Percentiles rank a stretch among this genome's conserved stretches.
phyloP scores from a whole-genome alignment of 208 protist genomes.

The Crithidia thermophila region DNA sequence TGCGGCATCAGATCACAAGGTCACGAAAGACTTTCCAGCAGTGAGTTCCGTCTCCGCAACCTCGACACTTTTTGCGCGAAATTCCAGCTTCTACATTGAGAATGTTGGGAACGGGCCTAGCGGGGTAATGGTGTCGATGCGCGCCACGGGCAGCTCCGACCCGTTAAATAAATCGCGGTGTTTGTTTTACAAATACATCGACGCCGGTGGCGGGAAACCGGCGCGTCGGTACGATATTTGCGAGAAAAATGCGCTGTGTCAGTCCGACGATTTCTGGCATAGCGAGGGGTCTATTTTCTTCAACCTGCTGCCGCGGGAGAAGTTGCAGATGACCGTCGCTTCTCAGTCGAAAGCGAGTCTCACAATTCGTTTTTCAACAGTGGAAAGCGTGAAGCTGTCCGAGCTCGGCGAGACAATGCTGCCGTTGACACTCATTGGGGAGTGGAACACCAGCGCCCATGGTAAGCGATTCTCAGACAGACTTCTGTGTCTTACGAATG shows the following conservation, averaged over 20 bases:
- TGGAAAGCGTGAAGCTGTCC: slow-evolving; percentile 22
- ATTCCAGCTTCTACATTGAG: slow-evolving; percentile 57
- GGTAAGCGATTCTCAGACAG: slow-evolving; percentile 35
- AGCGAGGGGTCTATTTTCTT: slow-evolving; percentile 47
- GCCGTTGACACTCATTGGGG: slow-evolving; percentile 22
- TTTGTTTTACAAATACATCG: slow-evolving; percentile 39
- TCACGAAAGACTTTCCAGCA: slow-evolving; percentile 27
- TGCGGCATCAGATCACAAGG: slow-evolving; percentile 37
- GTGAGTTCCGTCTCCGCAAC: slow-evolving; percentile 10
- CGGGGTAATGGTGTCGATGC: slow-evolving; percentile 47
- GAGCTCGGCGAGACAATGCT: slow-evolving; percentile 29
- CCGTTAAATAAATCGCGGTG: slow-evolving; percentile 11
- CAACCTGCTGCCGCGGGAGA: slow-evolving; percentile 37
- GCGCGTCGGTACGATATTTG: slow-evolving; percentile 50
- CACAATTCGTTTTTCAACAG: slow-evolving; percentile 23
- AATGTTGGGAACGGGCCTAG: slow-evolving; percentile 32
- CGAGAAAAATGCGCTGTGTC: slow-evolving; percentile 47
- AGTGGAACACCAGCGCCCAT: slow-evolving; percentile 34
- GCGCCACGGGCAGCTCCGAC: background rate
- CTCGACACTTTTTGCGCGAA: slow-evolving; percentile 53
- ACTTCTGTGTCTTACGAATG: slow-evolving; percentile 41
- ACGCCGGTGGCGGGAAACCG: background rate
- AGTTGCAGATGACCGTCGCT: slow-evolving; percentile 56
- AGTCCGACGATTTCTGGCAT: slow-evolving; percentile 25
- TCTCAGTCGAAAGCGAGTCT: slow-evolving; percentile 31